A percentile compares a stretch with the other conserved stretches of the same genome.
phyloP scores from a whole-genome alignment of 768 basidiomycete genomes.

The Auriscalpium microsporum region DNA sequence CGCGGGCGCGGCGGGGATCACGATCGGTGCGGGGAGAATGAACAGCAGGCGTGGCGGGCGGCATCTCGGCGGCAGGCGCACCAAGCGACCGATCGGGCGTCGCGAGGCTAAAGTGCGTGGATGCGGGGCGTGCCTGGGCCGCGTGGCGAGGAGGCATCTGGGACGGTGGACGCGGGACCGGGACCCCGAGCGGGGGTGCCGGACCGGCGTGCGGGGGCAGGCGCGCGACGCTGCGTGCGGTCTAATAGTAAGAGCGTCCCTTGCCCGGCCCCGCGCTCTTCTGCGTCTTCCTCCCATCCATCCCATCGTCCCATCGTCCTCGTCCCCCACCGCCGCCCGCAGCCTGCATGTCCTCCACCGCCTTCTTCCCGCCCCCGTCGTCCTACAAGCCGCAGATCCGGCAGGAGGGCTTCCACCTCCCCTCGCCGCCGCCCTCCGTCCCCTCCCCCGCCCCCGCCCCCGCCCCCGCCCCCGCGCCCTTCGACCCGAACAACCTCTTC shows the following conservation, averaged over 20 bases:
- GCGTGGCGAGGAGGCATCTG: conserved; percentile 11
- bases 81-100: too few relatives aligned
- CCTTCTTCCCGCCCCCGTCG: conserved; percentile 29
- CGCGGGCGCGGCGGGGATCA: too few relatives aligned
- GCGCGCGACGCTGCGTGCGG: conserved; percentile 9
- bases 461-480: conserved; percentile 16
- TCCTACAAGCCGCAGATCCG: conserved; percentile 53
- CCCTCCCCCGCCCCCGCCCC: conserved; percentile 19
- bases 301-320: too few relatives aligned
- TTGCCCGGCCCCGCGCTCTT: too few relatives aligned
- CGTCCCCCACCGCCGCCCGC: background rate
- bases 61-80: too few relatives aligned
- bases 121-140: background rate
- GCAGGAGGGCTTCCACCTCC: conserved; percentile 68
- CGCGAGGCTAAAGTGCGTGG: background rate
- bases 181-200: conserved; percentile 6
- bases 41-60: too few relatives aligned
- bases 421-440: conserved; percentile 33
- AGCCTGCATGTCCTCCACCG: conserved; percentile 22
- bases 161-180: conserved; percentile 2
- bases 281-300: too few relatives aligned
- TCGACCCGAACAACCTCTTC: conserved; percentile 20
- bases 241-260: too few relatives aligned
- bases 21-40: too few relatives aligned
- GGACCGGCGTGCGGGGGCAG: conserved; percentile 1